A percentile compares a stretch with the other conserved stretches of the same genome.
Evolutionary conservation across 208 protist species (phyloP).

Genomic region (Crithidia sp.): DNA sequence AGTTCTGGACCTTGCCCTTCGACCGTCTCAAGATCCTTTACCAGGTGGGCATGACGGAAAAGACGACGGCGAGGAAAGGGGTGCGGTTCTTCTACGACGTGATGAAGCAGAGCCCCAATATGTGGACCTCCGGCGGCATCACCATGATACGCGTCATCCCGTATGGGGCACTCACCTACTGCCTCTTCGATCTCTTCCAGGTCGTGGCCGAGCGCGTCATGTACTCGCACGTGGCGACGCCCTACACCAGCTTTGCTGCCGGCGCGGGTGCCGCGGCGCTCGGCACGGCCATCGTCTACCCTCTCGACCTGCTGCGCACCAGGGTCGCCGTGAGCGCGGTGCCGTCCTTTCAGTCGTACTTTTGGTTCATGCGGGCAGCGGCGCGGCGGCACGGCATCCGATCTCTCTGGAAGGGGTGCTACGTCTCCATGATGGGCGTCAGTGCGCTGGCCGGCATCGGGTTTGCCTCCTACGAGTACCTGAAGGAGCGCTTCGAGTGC

Average conservation of each 20-base stretch:
- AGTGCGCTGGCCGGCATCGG: slow-evolving; percentile 86
- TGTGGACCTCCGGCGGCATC: slow-evolving; percentile 90
- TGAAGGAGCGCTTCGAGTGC: slow-evolving; percentile 74
- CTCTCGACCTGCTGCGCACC: slow-evolving; percentile 92
- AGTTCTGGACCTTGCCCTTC: slow-evolving; percentile 91
- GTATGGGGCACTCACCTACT: slow-evolving; percentile 93
- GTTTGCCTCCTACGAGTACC: slow-evolving; percentile 90
- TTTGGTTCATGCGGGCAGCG: slow-evolving; percentile 74
- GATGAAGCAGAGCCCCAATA: slow-evolving; percentile 66
- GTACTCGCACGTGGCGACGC: slow-evolving; percentile 72
- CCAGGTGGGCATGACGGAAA: slow-evolving; percentile 80
- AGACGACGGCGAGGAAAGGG: slow-evolving; percentile 33
- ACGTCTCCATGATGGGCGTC: slow-evolving; percentile 90
- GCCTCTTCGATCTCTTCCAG: slow-evolving; percentile 92
- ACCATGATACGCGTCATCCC: slow-evolving; percentile 94
- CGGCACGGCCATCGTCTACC: slow-evolving; percentile 88
- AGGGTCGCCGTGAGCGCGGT: slow-evolving; percentile 61
- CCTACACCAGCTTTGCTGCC: slow-evolving; percentile 81
- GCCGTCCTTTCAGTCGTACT: slow-evolving; percentile 72
- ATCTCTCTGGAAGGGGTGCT: slow-evolving; percentile 81
- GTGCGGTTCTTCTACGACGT: slow-evolving; percentile 53
- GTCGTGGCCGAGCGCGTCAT: slow-evolving; percentile 63
- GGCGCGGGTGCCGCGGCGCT: slow-evolving; percentile 87
- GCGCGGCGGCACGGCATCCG: slow-evolving; percentile 53
- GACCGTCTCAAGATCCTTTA: slow-evolving; percentile 95